phyloP scores from a whole-genome alignment of 352 stramenopile genomes.

The Globisporangium uncinulatum region DNA sequence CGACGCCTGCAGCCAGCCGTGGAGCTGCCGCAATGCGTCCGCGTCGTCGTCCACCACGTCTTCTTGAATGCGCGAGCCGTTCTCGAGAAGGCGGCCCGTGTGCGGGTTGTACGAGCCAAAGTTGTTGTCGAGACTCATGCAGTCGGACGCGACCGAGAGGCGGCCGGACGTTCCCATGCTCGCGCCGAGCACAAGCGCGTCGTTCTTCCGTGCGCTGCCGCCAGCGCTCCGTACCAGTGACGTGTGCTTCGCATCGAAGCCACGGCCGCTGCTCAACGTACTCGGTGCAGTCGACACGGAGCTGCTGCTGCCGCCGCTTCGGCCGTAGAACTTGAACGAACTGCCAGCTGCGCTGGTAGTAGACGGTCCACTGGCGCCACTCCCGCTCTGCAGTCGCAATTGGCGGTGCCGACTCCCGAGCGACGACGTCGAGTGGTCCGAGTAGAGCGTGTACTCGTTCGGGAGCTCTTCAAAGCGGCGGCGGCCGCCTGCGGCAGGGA shows the following conservation, averaged over 20 bases:
- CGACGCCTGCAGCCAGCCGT: conserved; percentile 56
- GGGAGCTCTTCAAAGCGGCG: conserved; percentile 22
- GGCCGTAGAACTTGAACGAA: conserved; percentile 67
- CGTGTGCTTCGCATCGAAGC: conserved; percentile 23
- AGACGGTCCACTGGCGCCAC: neutral
- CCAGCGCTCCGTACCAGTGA: conserved; percentile 28
- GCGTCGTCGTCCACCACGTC: conserved; percentile 36
- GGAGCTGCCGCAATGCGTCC: conserved; percentile 41
- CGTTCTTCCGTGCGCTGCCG: conserved; percentile 17
- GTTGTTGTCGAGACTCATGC: conserved; percentile 74
- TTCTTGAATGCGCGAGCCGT: conserved; percentile 51
- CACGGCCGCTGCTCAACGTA: conserved; percentile 14
- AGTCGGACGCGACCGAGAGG: conserved; percentile 41
- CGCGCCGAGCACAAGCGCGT: conserved; percentile 49
- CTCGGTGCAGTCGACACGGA: conserved; percentile 13
- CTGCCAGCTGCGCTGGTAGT: conserved; percentile 23
- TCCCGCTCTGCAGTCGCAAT: conserved; percentile 9
- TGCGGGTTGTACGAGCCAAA: conserved; percentile 60
- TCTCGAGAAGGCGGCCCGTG: conserved; percentile 30
- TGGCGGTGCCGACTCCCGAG: conserved; percentile 4
- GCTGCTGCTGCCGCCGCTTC: conserved; percentile 26
- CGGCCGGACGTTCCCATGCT: conserved; percentile 39
- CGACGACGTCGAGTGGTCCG: conserved; percentile 12
- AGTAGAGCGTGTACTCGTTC: conserved; percentile 25
- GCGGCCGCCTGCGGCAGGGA: conserved; percentile 17